phyloP scores from a whole-genome alignment of 2,329 filamentous ascomycete species.

The Elsinoe batatas region DNA sequence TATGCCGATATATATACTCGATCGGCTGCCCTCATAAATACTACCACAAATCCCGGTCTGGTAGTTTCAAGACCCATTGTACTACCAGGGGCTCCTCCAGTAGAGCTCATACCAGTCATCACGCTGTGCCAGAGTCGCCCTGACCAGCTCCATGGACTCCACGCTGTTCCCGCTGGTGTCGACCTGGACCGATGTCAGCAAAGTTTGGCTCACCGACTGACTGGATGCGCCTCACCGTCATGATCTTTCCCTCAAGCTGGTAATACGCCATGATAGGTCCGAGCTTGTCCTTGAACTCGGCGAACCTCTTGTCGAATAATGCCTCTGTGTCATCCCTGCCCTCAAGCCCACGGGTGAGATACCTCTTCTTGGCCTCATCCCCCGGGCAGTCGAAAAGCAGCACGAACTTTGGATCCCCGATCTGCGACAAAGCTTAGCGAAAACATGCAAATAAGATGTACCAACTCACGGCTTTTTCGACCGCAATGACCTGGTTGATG shows the following conservation, averaged over 20 bases:
- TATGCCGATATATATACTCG: no score
- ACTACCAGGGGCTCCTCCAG: neutral
- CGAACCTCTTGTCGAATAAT: neutral
- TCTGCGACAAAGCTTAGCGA: neutral
- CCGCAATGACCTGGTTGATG: neutral
- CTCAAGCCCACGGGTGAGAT: neutral
- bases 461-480: neutral
- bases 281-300: neutral
- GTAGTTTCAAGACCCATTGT: no score
- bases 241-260: neutral
- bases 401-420: conserved; percentile 2
- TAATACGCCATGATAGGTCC: neutral
- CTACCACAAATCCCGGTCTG: no score
- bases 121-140: neutral
- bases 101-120: neutral
- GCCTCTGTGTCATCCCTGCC: neutral
- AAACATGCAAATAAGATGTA: neutral
- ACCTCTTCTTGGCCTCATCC: neutral
- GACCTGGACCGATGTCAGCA: neutral
- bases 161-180: conserved; percentile 1
- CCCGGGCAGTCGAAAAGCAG: conserved; percentile 3
- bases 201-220: neutral
- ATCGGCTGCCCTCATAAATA: no score
- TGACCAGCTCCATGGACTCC: neutral
- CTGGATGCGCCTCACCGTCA: neutral